phyloP scores from a whole-genome alignment of 2,329 filamentous ascomycete genomes.

The Neopestalotiopsis clavispora region DNA sequence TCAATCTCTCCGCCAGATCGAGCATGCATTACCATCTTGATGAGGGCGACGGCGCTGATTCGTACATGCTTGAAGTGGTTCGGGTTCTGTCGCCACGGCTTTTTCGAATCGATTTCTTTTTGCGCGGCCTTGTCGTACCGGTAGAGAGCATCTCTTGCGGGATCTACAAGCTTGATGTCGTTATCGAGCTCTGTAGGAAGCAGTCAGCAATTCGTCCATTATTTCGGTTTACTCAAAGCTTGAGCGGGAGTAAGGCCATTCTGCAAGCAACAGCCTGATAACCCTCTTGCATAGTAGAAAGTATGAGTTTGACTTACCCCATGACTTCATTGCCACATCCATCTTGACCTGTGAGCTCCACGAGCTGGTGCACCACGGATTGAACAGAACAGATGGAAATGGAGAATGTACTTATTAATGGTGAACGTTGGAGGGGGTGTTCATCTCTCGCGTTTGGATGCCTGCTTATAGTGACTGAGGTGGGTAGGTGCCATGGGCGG shows the following conservation, averaged over 20 bases:
- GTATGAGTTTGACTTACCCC: slow-evolving; percentile 51
- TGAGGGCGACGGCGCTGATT: slow-evolving; percentile 88
- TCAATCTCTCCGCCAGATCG: slow-evolving; percentile 92
- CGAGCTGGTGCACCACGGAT: background rate
- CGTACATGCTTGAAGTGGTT: slow-evolving; percentile 93
- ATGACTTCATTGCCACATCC: slow-evolving; percentile 63
- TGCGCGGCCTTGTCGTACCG: slow-evolving; percentile 74
- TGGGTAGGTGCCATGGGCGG: background rate
- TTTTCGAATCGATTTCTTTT: slow-evolving; percentile 65
- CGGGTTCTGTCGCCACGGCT: slow-evolving; percentile 79
- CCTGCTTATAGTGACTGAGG: background rate
- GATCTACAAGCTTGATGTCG: slow-evolving; percentile 81
- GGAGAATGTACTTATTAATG: background rate
- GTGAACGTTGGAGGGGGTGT: background rate
- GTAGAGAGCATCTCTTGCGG: slow-evolving; percentile 89
- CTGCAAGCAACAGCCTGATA: background rate
- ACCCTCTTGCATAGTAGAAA: slow-evolving; percentile 16
- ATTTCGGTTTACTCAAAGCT: background rate
- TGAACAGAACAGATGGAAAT: background rate
- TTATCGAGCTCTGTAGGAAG: slow-evolving; percentile 79
- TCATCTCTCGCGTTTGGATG: background rate
- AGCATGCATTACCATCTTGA: slow-evolving; percentile 99
- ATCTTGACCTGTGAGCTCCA: slow-evolving; percentile 40
- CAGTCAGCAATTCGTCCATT: slow-evolving; percentile 18
- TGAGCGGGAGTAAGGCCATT: background rate